Evolutionary conservation across 1,284 basidiomycete species (phyloP), one percentile per base, ranked within the genome.

Genomic region (Trametes polyzona): DNA sequence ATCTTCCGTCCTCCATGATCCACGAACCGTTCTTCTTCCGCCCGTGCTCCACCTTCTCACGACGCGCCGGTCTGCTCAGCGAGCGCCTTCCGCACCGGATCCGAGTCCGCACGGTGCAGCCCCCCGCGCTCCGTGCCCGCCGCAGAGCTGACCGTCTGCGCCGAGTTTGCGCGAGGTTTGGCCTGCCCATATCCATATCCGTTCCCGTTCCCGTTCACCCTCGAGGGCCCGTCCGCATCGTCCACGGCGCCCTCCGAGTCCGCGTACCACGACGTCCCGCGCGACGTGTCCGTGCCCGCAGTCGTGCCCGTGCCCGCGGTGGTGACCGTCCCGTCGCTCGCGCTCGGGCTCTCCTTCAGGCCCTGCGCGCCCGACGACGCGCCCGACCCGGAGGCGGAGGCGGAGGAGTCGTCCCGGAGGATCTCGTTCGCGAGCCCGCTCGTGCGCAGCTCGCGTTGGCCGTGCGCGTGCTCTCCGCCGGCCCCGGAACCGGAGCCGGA

Each of bases 391-490:
- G 47, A 29, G 27, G 35, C 51, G 43, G 30, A 39, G 46, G 55
- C 59, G 32, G 59, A 56, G 36, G 55, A 58, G n/a, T 57, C 53
- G 29, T 59, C 65, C 6, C 59, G 41, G 48, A 76, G 49, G 47
- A 81, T 78, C 71, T 81, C 79, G 58, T 72, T 72, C 50, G 74
- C 76, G 42, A 81, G 69, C 58, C 68, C 68, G 57, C 67, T 71
- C 42, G 67, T 64, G 16, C 46, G 44, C 43, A 46, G n/a, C 43
- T 46, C 43, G 41, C 66, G 54, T 56, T 50, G 57, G 26, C 24
- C 19, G 43, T 35, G 52, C 46, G 48, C 49, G 40, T 55, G 50
- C 39, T 53, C 36, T 41, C 55, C 23, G 33, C 24, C 21, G 50
- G 27, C 52, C 17, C 7, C 49, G 10, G 54, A 12, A n/a, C n/a